These are phyloP conservation scores for Orbilia ellipsospora DNA, from an alignment of 2,329 filamentous ascomycete species.

Conservation along the genomic window DNA sequence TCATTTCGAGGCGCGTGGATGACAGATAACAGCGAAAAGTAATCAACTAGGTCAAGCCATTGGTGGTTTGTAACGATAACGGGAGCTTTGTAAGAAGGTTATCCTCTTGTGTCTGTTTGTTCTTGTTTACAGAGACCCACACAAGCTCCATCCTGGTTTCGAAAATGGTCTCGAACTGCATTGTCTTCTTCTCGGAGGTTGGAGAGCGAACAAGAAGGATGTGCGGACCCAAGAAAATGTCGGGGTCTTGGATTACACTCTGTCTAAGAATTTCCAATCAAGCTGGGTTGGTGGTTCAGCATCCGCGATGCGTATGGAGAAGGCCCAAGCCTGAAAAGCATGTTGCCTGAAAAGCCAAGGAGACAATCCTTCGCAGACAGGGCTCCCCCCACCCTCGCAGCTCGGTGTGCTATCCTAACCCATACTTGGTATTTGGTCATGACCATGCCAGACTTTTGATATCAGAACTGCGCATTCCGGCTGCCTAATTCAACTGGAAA, in stretches of 20 bases:
- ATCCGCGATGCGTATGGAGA: conserved; percentile 20
- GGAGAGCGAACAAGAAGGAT: conserved; percentile 12
- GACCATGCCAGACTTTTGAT: conserved; percentile 9
- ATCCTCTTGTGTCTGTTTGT: conserved; percentile 17
- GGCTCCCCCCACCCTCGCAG: not conserved
- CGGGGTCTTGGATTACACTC: not conserved
- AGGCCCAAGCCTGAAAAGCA: conserved; percentile 45
- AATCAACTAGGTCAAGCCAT: no score
- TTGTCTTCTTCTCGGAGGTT: not conserved
- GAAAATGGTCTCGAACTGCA: conserved; percentile 20
- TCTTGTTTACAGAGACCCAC: conserved; percentile 4
- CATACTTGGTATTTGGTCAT: conserved; percentile 13
- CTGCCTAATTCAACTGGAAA: conserved; percentile 44
- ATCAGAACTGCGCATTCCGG: conserved; percentile 32
- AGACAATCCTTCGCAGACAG: conserved; percentile 31
- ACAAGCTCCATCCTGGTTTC: conserved; percentile 33
- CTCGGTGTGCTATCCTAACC: conserved; percentile 21
- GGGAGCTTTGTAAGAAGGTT: conserved; percentile 1
- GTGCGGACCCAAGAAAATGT: not conserved
- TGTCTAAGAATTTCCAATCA: conserved; percentile 24
- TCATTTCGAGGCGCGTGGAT: no score
- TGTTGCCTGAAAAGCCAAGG: conserved; percentile 56
- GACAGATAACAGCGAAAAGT: no score
- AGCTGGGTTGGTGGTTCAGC: conserved; percentile 34
- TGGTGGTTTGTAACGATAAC: no score